Evolutionary conservation across 2,329 filamentous ascomycete species (phyloP).

Genomic region (Verticillium dahliae): DNA sequence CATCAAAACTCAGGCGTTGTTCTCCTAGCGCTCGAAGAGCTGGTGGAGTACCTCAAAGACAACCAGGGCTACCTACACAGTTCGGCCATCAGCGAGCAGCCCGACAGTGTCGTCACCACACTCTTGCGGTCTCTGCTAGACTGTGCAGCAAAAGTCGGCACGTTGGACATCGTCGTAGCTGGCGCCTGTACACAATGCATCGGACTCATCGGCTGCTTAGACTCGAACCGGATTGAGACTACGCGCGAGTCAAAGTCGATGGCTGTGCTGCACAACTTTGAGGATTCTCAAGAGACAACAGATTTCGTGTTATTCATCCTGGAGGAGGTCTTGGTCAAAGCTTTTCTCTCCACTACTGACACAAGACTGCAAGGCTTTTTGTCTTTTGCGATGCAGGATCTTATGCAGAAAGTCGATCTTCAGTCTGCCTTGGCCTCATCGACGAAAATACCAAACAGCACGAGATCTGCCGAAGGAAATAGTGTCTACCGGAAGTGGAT

Average conservation of each 20-base stretch:
- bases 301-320: conserved; percentile 83
- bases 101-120: conserved; percentile 64
- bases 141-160: conserved; percentile 74
- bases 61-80: conserved; percentile 76
- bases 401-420: conserved; percentile 73
- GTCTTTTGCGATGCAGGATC: conserved; percentile 89
- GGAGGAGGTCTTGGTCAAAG: conserved; percentile 80
- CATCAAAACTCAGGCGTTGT: conserved; percentile 87
- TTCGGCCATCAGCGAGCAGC: conserved; percentile 75
- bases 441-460: neutral
- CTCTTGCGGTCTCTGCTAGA: conserved; percentile 77
- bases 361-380: conserved; percentile 84
- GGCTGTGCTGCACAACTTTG: conserved; percentile 82
- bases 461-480: conserved; percentile 28
- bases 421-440: conserved; percentile 38
- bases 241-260: conserved; percentile 75
- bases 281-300: conserved; percentile 67
- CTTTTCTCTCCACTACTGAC: conserved; percentile 86
- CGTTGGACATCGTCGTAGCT: conserved; percentile 59
- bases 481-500: conserved; percentile 69
- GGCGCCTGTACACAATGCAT: conserved; percentile 74
- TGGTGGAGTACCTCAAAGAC: conserved; percentile 63
- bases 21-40: conserved; percentile 70
- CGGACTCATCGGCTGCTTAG: conserved; percentile 83
- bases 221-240: conserved; percentile 82